Percentiles rank a stretch among this genome's conserved stretches.
Conservation (phyloP, 23 red algal genomes). For the Gracilaria gracilis region DNA sequence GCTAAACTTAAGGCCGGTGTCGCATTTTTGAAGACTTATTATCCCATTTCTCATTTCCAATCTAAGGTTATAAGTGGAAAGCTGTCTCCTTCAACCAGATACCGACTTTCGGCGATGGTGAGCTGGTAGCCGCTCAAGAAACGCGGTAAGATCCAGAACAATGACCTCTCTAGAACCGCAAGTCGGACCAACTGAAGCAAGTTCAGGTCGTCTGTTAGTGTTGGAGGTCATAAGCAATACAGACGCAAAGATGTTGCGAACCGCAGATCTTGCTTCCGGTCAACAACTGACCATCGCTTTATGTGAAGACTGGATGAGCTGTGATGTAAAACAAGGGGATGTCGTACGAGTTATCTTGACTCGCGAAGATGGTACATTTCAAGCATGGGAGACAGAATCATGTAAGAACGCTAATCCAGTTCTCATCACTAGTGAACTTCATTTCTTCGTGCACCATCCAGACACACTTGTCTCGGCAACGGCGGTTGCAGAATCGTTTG, state of each 20-base stretch:
- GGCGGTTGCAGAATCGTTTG: conserved; percentile 74
- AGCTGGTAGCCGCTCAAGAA: not conserved
- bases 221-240: conserved; percentile 26
- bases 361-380: not conserved
- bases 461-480: conserved; percentile 85
- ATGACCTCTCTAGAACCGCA: not conserved
- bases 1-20: not conserved
- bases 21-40: not conserved
- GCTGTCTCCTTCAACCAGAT: not conserved
- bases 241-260: conserved; percentile 36
- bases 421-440: conserved; percentile 48
- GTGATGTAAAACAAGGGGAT: conserved; percentile 31
- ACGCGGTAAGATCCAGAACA: not conserved
- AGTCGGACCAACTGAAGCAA: conserved; percentile 44
- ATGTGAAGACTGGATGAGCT: conserved; percentile 59
- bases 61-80: too few species aligned
- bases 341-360: conserved; percentile 60
- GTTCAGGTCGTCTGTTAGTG: conserved; percentile 34
- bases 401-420: not conserved
- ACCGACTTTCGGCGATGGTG: not conserved
- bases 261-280: conserved; percentile 13
- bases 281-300: conserved; percentile 34
- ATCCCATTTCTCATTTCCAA: too few species aligned
- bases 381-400: conserved; percentile 8
- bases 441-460: conserved; percentile 80